Evolutionary conservation across 2,329 filamentous ascomycete species (phyloP), one percentile per base, ranked within the genome.

Genomic region (Monosporascus sp.): DNA sequence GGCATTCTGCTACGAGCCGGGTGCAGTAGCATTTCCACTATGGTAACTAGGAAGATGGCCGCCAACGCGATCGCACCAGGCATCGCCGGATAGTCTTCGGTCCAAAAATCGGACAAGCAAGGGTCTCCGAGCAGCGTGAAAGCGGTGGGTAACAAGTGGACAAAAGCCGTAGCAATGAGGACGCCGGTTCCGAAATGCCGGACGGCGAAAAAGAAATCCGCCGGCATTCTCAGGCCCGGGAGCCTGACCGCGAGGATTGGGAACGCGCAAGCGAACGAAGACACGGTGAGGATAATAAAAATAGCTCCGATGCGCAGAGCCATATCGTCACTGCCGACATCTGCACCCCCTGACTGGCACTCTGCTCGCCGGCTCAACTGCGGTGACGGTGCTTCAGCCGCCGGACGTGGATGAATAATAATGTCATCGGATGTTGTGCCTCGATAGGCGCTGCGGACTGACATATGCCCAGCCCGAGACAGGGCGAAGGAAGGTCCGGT

Each of bases 81-180:
- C 68, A 77, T 75, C 6, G 74, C 72, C 8, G 72, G 70, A 55
- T 76, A 77, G 47, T 73, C 66, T 2, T 68, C 62, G 31, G 69
- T 75, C 72, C 74, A 75, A 58, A 76, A 75, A 24, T 61, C 55
- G 1, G 73, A 70, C 22, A 77, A 64, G 60, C 75, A 77, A 49
- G 73, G 74, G 50, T 74, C 64, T 6, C 63, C 68, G 24, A 73
- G 64, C 22, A 69, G 70, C 45, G 65, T 63, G 47, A 77, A 77
- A 0, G 75, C 74, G 7, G 68, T 75, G 14, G 68, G 73, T 43
- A 73, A 68, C n/a, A 60, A 44, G 38, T 83, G 80, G 8, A 83
- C 80, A 57, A 85, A 85, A 17, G 82, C 82, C 1, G 82, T 85
- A 17, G 82, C 81, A 54, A 85, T 81, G 27, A 85, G 69, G 14